phyloP scores from a whole-genome alignment of 345 rosid species.

The Passiflora organensis region DNA sequence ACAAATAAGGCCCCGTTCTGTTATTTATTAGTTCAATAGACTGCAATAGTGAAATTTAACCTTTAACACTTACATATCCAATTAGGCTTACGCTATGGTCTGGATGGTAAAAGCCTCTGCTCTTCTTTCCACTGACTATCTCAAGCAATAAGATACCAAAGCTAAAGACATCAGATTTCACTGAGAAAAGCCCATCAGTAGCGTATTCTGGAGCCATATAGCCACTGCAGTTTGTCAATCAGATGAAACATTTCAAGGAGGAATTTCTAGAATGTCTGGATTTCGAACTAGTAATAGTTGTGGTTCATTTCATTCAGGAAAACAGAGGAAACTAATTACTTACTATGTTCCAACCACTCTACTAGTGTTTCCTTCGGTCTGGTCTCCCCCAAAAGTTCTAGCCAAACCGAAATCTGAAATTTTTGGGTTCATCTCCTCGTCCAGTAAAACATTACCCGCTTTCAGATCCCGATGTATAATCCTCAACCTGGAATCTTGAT shows the following conservation, averaged over 20 bases:
- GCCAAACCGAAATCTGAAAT: conserved; percentile 26
- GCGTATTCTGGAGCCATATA: conserved; percentile 19
- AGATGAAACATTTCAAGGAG: not conserved
- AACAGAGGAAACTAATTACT: not conserved
- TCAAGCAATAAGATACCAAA: conserved; percentile 11
- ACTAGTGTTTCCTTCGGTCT: conserved; percentile 15
- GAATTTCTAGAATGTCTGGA: too few relatives aligned
- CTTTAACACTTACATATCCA: not conserved
- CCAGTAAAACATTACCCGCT: conserved; percentile 18
- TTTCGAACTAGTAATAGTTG: too few relatives aligned
- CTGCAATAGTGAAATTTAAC: not conserved
- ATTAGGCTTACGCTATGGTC: not conserved
- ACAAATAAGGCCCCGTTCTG: too few relatives aligned
- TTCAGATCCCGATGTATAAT: conserved; percentile 23
- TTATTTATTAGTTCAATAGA: too few relatives aligned
- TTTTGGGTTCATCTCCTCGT: conserved; percentile 19
- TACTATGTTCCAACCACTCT: conserved; percentile 20
- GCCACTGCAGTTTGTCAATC: conserved; percentile 5
- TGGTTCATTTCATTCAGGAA: not conserved
- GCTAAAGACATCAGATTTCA: conserved; percentile 18
- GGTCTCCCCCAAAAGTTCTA: conserved; percentile 10
- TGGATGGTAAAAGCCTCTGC: conserved; percentile 1
- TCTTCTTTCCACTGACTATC: conserved; percentile 6
- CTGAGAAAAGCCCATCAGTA: conserved; percentile 11
- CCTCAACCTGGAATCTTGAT: conserved; percentile 17